Evolutionary conservation across 345 rosid species (phyloP).

Genomic region (Melastoma malabathricum): DNA sequence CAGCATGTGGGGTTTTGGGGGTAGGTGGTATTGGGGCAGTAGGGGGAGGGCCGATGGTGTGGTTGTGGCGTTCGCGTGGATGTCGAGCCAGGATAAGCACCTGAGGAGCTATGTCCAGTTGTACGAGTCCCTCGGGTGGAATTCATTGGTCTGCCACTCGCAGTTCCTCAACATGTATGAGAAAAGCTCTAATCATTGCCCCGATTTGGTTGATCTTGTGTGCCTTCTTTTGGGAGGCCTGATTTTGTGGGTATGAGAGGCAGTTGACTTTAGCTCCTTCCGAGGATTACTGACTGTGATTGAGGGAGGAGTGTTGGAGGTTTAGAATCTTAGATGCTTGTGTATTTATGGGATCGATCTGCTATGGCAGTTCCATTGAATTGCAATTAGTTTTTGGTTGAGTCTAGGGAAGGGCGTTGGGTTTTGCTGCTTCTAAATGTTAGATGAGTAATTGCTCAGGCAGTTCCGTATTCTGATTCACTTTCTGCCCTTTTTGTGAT

Average conservation of each 20-base stretch:
- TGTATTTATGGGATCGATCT: too few relatives aligned
- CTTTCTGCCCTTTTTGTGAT: too few relatives aligned
- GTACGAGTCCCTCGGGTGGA: constrained; percentile 56
- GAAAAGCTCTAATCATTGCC: constrained; percentile 2
- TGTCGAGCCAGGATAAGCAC: constrained; percentile 68
- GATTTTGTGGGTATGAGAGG: neutral
- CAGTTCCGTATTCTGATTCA: too few relatives aligned
- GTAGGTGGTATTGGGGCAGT: constrained; percentile 66
- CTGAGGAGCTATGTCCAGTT: constrained; percentile 52
- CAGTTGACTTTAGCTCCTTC: neutral
- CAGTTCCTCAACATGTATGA: constrained; percentile 63
- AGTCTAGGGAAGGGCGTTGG: too few relatives aligned
- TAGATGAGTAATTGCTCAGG: too few relatives aligned
- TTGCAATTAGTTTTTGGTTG: too few relatives aligned
- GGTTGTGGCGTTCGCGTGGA: constrained; percentile 75
- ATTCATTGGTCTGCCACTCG: constrained; percentile 77
- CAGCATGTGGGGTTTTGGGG: constrained; percentile 77
- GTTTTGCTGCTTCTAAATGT: too few relatives aligned
- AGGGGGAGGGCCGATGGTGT: constrained; percentile 43
- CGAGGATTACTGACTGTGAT: neutral
- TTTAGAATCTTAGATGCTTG: too few relatives aligned
- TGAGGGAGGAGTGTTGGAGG: neutral
- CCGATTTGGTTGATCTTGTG: neutral
- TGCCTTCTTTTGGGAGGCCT: neutral
- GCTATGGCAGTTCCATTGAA: too few relatives aligned